A percentile compares a stretch with the other conserved stretches of the same genome.
Conservation (phyloP, 768 basidiomycete genomes). For the Tricholoma sp. region DNA sequence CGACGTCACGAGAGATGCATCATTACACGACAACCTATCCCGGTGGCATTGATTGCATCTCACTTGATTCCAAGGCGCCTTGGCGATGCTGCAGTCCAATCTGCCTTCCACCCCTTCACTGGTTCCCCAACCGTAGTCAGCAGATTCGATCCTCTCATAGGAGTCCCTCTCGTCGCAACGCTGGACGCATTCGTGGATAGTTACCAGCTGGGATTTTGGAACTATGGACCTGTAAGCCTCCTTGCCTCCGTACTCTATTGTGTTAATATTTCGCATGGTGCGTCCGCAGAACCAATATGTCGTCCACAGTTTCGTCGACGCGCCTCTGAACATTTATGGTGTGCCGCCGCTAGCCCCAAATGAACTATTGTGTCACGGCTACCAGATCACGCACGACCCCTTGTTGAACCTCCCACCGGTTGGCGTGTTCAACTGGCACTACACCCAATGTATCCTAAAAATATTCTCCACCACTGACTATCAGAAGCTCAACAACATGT, state of each 20-base stretch:
- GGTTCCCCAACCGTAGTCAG: slow-evolving; percentile 8
- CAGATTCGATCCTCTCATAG: slow-evolving; percentile 13
- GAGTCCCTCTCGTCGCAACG: slow-evolving; percentile 8
- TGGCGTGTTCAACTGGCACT: slow-evolving; percentile 10
- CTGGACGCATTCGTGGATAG: slow-evolving; percentile 8
- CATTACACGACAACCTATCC: neutral
- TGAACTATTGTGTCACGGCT: slow-evolving; percentile 9
- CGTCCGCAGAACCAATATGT: neutral
- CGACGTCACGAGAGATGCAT: neutral
- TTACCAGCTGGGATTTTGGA: slow-evolving; percentile 15
- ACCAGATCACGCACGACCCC: slow-evolving; percentile 11
- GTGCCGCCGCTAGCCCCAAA: neutral
- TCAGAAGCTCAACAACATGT: slow-evolving; percentile 8
- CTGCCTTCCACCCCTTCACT: slow-evolving; percentile 10
- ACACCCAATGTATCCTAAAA: slow-evolving; percentile 16
- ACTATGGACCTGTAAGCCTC: slow-evolving; percentile 13
- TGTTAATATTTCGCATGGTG: neutral
- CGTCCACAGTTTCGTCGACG: neutral
- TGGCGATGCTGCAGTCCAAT: neutral
- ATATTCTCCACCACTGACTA: slow-evolving; percentile 12
- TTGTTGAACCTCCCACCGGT: slow-evolving; percentile 10
- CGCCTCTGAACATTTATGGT: neutral
- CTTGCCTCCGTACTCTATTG: neutral
- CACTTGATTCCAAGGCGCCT: neutral
- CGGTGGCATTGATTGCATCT: neutral